A percentile compares a stretch with the other conserved stretches of the same genome.
These are phyloP conservation scores for Fusarium nygamai DNA, from an alignment of 2,329 filamentous ascomycete species.

Conservation along the genomic window DNA sequence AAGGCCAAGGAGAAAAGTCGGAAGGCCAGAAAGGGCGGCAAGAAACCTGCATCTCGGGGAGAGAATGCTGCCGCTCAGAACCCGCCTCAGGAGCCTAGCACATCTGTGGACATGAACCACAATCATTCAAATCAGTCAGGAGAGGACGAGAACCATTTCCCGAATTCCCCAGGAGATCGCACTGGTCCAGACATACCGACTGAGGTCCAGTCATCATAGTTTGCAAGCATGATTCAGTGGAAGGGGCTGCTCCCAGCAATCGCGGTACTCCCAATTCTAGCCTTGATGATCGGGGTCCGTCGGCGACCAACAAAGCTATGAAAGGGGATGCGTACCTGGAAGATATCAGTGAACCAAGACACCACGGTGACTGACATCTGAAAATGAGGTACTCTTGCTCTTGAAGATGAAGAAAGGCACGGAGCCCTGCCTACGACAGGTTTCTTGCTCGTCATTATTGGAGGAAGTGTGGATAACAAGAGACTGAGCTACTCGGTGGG, in stretches of 20 bases:
- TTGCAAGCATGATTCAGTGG: background rate
- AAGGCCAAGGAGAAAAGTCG: conserved; percentile 94
- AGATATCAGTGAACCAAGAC: background rate
- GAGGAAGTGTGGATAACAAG: background rate
- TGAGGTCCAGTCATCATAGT: conserved; percentile 22
- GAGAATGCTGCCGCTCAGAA: conserved; percentile 38
- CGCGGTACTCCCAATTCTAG: background rate
- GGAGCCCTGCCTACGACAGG: background rate
- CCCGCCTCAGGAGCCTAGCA: conserved; percentile 34
- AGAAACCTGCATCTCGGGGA: conserved; percentile 64
- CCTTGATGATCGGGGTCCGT: background rate
- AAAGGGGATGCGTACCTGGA: background rate
- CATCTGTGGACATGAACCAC: conserved; percentile 39
- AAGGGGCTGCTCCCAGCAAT: background rate
- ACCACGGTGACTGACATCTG: background rate
- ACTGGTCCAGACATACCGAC: conserved; percentile 26
- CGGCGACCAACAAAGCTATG: background rate
- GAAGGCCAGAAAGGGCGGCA: conserved; percentile 83
- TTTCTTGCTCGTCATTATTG: background rate
- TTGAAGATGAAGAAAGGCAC: background rate
- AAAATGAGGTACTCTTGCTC: background rate
- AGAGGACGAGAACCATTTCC: conserved; percentile 47
- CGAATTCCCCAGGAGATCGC: conserved; percentile 32
- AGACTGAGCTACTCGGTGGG: conserved; percentile 40
- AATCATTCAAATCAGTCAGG: conserved; percentile 54